phyloP scores from a whole-genome alignment of 1,139 yeast species.

The Trichomonascaceae sp. region DNA sequence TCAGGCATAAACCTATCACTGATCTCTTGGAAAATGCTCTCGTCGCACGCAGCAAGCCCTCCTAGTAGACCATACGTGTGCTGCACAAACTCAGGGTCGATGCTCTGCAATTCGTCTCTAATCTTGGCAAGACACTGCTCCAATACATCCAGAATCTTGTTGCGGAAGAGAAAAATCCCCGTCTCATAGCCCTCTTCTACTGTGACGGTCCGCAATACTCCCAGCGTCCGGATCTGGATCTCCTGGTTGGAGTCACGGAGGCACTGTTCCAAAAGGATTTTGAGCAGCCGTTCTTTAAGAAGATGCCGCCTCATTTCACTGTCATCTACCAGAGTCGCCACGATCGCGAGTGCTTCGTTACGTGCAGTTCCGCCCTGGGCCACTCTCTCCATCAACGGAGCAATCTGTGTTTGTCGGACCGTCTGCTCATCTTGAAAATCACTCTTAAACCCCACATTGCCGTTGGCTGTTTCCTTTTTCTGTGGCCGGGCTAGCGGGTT shows the following conservation, averaged over 20 bases:
- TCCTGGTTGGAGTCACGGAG: constrained; percentile 60
- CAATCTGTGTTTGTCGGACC: constrained; percentile 42
- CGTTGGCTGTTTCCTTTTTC: neutral
- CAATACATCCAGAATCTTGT: constrained; percentile 55
- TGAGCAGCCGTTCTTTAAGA: constrained; percentile 57
- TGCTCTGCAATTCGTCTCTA: constrained; percentile 33
- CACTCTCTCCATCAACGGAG: constrained; percentile 56
- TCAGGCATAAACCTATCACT: constrained; percentile 26
- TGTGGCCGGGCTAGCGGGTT: neutral
- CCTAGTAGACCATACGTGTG: constrained; percentile 58
- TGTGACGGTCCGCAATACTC: constrained; percentile 64
- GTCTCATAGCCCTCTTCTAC: constrained; percentile 87
- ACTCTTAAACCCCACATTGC: constrained; percentile 1
- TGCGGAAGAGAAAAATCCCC: constrained; percentile 62
- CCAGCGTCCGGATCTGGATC: constrained; percentile 66
- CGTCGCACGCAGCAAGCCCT: constrained; percentile 53
- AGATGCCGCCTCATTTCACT: constrained; percentile 45
- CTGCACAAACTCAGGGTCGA: constrained; percentile 56
- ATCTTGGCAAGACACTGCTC: constrained; percentile 37
- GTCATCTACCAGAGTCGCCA: constrained; percentile 65
- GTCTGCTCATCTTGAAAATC: constrained; percentile 34
- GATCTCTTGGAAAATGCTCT: constrained; percentile 43
- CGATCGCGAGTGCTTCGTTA: constrained; percentile 67
- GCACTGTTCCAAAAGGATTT: constrained; percentile 48
- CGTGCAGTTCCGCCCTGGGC: constrained; percentile 43